Evolutionary conservation across 1,139 yeast species (phyloP), one percentile per base, ranked within the genome.

Genomic region (Neolecta irregularis): DNA sequence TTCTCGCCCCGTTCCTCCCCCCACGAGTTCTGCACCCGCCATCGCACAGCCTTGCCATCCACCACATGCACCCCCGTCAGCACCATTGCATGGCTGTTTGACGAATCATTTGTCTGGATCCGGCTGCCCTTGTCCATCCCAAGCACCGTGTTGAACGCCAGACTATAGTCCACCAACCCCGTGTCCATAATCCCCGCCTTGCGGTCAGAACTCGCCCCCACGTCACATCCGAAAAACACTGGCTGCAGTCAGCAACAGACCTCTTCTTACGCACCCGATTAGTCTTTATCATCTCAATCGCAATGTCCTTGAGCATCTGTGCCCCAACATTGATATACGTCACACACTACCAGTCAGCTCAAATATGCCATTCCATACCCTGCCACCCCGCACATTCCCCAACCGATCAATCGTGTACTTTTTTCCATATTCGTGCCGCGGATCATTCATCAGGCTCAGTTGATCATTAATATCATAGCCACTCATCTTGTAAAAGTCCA

Each of bases 11-110:
- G 65, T 18, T 56, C 67, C 32, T 62, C 66, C 37, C 79, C 79
- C 79, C 79, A 73, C 3, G 78, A 71, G 54, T 72, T 73, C 53
- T 72, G 74, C 40, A 73, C 73, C 54, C 71, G 68, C 78, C 79
- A 73, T 53, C 77, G 64, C 15, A 69, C 58, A 1, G 79, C 79
- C 36, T 56, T 54, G 25, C 64, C 66, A 39, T 60, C 60, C 18
- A 57, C 56, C 12, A 54, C 51, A 52, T 73, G 76, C 36, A 73
- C 80, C 11, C 73, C 79, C 20, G 75, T 66, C 30, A 72, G 57
- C 2, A 69, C 74, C 79, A 72, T 72, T 13, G 78, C 80, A 47
- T 73, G 79, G 19, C 2, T 73, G 74, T 15, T 70, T 20, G 11
- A 28, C 22, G 22, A 12, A 19, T 15, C 9, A 12, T 28, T 28